Evolutionary conservation across 2,329 filamentous ascomycete species (phyloP).

Genomic region (Penicillium sp.): DNA sequence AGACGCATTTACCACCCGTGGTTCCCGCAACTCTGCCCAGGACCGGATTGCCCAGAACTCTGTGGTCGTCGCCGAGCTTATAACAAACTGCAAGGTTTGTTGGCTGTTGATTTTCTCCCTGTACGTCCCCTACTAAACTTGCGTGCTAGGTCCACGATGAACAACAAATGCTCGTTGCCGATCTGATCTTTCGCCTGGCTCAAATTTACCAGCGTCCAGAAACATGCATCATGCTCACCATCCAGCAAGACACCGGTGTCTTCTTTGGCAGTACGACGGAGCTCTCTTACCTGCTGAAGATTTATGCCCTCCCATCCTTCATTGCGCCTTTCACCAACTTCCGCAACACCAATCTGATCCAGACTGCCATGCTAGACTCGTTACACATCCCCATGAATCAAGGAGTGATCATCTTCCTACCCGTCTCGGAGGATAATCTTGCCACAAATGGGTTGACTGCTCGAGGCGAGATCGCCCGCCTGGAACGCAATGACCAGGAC

Average conservation of each 20-base stretch:
- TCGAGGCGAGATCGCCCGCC: conserved; percentile 65
- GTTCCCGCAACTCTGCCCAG: conserved; percentile 38
- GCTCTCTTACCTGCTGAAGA: conserved; percentile 74
- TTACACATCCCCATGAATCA: conserved; percentile 66
- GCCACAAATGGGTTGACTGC: conserved; percentile 72
- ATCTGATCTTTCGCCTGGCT: conserved; percentile 71
- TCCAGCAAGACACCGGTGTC: conserved; percentile 75
- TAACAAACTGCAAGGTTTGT: conserved; percentile 64
- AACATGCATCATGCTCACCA: conserved; percentile 70
- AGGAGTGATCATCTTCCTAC: conserved; percentile 71
- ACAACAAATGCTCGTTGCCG: conserved; percentile 71
- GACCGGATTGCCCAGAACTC: conserved; percentile 57
- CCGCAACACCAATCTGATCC: conserved; percentile 75
- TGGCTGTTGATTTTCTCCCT: neutral
- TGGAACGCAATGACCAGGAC: conserved; percentile 49
- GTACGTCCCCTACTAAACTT: conserved; percentile 17
- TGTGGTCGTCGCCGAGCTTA: conserved; percentile 64
- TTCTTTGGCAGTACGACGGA: conserved; percentile 74
- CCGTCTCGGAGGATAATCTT: conserved; percentile 69
- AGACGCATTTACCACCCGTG: conserved; percentile 40
- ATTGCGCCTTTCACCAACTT: conserved; percentile 76
- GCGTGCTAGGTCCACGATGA: conserved; percentile 63
- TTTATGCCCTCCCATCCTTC: conserved; percentile 69
- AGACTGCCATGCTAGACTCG: conserved; percentile 71
- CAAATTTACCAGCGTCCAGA: conserved; percentile 73